phyloP scores from a whole-genome alignment of 1,139 yeast species.

The Taphrina communis region DNA sequence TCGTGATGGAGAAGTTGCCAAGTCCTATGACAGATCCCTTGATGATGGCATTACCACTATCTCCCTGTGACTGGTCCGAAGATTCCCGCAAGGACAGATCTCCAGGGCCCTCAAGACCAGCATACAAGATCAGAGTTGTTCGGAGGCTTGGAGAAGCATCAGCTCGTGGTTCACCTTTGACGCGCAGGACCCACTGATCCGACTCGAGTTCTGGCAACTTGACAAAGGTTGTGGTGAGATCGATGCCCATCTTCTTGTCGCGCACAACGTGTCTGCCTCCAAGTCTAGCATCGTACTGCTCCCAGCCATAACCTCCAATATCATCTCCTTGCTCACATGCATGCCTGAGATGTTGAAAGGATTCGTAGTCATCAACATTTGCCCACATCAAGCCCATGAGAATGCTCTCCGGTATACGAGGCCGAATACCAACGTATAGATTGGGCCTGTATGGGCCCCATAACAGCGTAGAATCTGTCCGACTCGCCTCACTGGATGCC shows the following conservation, averaged over 20 bases:
- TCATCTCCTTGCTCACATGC: constrained; percentile 77
- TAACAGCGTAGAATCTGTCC: constrained; percentile 51
- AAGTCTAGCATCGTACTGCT: constrained; percentile 76
- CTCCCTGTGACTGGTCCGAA: constrained; percentile 48
- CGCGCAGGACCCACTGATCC: constrained; percentile 46
- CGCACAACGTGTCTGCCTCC: constrained; percentile 84
- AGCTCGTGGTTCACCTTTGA: constrained; percentile 45
- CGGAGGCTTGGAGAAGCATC: constrained; percentile 28
- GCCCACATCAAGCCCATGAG: constrained; percentile 91
- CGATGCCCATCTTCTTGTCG: constrained; percentile 69
- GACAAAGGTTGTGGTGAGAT: constrained; percentile 73
- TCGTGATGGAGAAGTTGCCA: constrained; percentile 51
- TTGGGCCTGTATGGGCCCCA: constrained; percentile 97
- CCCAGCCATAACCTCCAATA: constrained; percentile 83
- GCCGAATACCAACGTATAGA: constrained; percentile 82
- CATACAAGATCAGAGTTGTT: constrained; percentile 76
- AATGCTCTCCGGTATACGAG: constrained; percentile 77
- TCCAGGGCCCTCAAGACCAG: constrained; percentile 70
- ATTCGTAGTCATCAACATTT: constrained; percentile 65
- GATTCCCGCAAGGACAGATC: constrained; percentile 49
- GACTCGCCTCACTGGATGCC: constrained; percentile 11
- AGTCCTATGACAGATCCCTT: constrained; percentile 52
- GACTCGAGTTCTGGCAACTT: constrained; percentile 75
- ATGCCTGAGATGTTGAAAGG: constrained; percentile 69
- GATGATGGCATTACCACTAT: constrained; percentile 50